A percentile compares a stretch with the other conserved stretches of the same genome.
phyloP scores from a whole-genome alignment of 176 grass and related monocot species.

The Bonia amplexicaulis region DNA sequence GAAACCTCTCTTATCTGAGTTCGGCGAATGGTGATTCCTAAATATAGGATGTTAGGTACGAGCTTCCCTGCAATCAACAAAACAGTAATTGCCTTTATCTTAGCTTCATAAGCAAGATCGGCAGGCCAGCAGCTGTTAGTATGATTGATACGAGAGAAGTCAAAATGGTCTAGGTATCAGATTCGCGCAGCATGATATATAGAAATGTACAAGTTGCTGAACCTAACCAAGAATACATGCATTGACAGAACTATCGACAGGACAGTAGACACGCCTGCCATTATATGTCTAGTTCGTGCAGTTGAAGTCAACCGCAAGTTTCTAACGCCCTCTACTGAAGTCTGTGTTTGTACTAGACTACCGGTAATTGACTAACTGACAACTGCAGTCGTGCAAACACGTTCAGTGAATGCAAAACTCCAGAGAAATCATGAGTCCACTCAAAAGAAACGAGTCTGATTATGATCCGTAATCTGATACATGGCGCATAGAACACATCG shows the following conservation, averaged over 20 bases:
- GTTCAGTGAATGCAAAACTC: not conserved
- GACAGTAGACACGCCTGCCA: not conserved
- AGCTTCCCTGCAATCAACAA: not conserved
- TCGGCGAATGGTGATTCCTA: not conserved
- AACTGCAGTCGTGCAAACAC: not conserved
- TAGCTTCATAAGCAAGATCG: slow-evolving; percentile 1
- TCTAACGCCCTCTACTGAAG: not conserved
- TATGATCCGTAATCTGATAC: not conserved
- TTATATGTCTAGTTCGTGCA: not conserved
- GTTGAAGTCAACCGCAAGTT: not conserved
- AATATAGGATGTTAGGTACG: slow-evolving; percentile 3
- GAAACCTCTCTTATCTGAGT: not conserved
- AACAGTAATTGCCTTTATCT: not conserved
- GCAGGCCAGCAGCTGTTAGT: not conserved
- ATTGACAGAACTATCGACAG: not conserved
- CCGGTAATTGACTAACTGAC: not conserved
- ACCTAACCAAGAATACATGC: not conserved
- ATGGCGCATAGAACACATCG: not conserved
- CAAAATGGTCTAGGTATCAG: not conserved
- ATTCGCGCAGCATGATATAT: not conserved
- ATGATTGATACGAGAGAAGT: not conserved
- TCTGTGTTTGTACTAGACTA: not conserved
- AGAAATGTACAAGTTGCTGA: not conserved
- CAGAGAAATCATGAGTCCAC: not conserved
- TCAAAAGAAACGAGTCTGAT: not conserved